Conservation (phyloP, 768 basidiomycete genomes). For the Podaxis sp. region DNA sequence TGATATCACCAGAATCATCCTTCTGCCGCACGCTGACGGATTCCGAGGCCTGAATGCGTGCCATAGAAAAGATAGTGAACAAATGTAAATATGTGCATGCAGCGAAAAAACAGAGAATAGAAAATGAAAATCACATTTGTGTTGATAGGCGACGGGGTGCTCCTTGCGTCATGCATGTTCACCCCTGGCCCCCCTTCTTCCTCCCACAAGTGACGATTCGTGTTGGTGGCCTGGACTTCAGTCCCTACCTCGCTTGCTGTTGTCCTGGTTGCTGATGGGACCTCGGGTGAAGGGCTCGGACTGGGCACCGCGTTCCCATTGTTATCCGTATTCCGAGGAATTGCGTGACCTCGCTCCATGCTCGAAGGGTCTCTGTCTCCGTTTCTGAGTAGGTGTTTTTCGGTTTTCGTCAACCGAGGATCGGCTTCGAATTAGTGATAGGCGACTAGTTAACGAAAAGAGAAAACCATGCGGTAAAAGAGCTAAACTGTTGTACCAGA, state of each 20-base stretch:
- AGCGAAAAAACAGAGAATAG: not conserved
- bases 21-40: not conserved
- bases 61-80: not conserved
- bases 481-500: not conserved
- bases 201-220: not conserved
- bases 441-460: constrained; percentile 1
- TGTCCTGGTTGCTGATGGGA: not conserved
- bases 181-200: not conserved
- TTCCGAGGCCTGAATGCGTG: not conserved
- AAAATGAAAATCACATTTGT: constrained; percentile 11
- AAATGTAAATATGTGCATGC: not conserved
- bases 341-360: constrained; percentile 4
- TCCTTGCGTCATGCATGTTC: not conserved
- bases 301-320: not conserved
- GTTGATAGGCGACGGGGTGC: not conserved
- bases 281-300: not conserved
- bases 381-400: not conserved
- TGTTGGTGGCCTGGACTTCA: not conserved
- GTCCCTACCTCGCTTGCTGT: not conserved
- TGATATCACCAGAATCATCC: not conserved
- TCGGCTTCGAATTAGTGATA: not conserved
- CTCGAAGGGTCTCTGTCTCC: not conserved
- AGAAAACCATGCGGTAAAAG: not conserved
- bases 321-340: not conserved
- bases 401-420: not conserved